These are phyloP conservation scores for Candida ortonii DNA, from an alignment of 805 yeast species.

Conservation along the genomic window DNA sequence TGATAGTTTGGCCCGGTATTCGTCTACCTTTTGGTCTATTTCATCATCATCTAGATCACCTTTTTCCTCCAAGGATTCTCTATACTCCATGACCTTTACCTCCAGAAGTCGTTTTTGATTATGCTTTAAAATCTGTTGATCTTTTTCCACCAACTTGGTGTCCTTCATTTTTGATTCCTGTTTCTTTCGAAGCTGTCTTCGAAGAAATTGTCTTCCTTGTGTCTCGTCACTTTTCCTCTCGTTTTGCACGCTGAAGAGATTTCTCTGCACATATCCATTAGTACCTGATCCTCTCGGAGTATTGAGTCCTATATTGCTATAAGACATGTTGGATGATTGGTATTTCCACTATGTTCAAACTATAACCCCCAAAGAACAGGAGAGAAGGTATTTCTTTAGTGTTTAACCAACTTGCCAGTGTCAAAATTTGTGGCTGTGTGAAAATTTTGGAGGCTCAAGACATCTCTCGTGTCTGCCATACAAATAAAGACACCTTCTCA, in stretches of 20 bases:
- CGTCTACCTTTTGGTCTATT: constrained; percentile 32
- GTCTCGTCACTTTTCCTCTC: constrained; percentile 23
- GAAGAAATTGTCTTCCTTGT: constrained; percentile 37
- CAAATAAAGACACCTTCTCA: no score
- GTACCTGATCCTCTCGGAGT: constrained; percentile 63
- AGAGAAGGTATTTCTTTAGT: no score
- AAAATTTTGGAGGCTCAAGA: no score
- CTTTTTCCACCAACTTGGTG: constrained; percentile 12
- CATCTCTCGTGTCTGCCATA: no score
- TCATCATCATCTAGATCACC: constrained; percentile 36
- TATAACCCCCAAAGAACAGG: neutral
- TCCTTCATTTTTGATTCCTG: constrained; percentile 13
- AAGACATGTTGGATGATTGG: constrained; percentile 44
- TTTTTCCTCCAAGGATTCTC: constrained; percentile 52
- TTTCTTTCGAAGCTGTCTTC: constrained; percentile 31
- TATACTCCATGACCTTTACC: constrained; percentile 45
- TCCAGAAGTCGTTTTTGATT: constrained; percentile 39
- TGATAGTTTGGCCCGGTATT: constrained; percentile 25
- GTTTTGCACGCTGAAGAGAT: constrained; percentile 29
- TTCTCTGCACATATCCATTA: constrained; percentile 57
- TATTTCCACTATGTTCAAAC: no score
- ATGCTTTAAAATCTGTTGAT: constrained; percentile 35
- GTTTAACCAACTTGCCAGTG: no score
- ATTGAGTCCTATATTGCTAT: constrained; percentile 55
- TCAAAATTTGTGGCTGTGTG: no score